These are phyloP conservation scores for Acanthamoeba sp. DNA, from an alignment of 208 protist species.

Conservation along the genomic window DNA sequence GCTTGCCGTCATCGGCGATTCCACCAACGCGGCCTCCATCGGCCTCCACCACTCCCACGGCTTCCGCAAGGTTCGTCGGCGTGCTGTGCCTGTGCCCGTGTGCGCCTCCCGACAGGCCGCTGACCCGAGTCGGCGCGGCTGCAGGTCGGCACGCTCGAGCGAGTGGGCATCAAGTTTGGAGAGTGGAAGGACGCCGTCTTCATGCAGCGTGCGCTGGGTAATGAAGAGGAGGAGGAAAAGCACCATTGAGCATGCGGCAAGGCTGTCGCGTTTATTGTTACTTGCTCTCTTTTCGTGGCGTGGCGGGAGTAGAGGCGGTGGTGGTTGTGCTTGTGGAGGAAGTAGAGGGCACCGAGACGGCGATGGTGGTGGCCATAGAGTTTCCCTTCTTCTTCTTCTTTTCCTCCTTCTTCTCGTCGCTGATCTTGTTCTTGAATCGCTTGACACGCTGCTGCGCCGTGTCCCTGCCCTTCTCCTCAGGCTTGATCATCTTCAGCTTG, in stretches of 20 bases:
- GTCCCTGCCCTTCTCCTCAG: not conserved
- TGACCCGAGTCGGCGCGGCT: too few species aligned
- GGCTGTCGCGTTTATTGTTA: not conserved
- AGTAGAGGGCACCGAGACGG: not conserved
- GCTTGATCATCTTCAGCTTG: slow-evolving; percentile 5
- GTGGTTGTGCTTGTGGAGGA: not conserved
- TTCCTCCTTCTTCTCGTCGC: not conserved
- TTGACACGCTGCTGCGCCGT: slow-evolving; percentile 20
- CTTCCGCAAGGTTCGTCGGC: not conserved
- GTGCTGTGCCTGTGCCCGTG: not conserved
- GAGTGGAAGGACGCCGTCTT: slow-evolving; percentile 60
- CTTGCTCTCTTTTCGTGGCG: not conserved
- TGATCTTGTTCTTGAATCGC: slow-evolving; percentile 53
- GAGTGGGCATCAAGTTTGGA: slow-evolving; percentile 44
- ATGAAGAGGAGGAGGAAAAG: not conserved
- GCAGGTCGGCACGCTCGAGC: slow-evolving; percentile 20
- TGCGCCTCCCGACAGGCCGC: not conserved
- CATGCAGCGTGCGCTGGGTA: slow-evolving; percentile 16
- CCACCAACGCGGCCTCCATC: slow-evolving; percentile 14
- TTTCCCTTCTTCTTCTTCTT: not conserved
- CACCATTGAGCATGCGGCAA: not conserved
- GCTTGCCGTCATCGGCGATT: slow-evolving; percentile 43
- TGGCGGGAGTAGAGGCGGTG: not conserved
- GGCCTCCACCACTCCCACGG: slow-evolving; percentile 8
- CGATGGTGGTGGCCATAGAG: not conserved